Conservation (phyloP, 148 eudicot genomes). For the Chenopodium album region DNA sequence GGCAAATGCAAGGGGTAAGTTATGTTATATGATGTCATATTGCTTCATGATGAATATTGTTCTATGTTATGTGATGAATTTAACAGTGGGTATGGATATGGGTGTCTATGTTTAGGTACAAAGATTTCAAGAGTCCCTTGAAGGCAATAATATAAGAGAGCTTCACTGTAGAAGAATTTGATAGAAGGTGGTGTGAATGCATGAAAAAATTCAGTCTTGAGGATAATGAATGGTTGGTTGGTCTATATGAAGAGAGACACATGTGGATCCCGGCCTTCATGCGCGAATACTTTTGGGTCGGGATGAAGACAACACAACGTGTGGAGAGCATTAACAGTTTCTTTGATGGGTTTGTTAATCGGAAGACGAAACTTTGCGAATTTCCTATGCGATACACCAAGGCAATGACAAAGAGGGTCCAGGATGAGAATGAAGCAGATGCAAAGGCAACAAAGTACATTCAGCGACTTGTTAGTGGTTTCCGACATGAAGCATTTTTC, state of each 20-base stretch:
- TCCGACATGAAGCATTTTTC: background rate
- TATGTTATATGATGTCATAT: background rate
- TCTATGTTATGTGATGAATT: background rate
- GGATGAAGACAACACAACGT: background rate
- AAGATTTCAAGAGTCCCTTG: background rate
- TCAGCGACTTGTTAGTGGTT: background rate
- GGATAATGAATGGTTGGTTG: background rate
- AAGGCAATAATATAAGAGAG: background rate
- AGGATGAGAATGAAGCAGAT: background rate
- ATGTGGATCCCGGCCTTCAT: slow-evolving; percentile 7
- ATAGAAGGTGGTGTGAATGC: background rate
- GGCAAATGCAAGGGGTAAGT: background rate
- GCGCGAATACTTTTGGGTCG: background rate
- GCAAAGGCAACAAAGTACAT: background rate
- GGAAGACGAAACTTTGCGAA: background rate
- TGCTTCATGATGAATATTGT: background rate
- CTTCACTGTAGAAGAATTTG: background rate
- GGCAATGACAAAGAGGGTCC: background rate
- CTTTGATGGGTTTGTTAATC: background rate
- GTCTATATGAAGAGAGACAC: background rate
- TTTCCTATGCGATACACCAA: background rate
- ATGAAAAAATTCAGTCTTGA: background rate
- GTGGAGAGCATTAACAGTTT: slow-evolving; percentile 2
- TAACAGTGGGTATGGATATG: background rate
- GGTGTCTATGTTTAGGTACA: background rate